These are phyloP conservation scores for Ustilago tritici DNA, from an alignment of 1,284 basidiomycete species.

Conservation along the genomic window DNA sequence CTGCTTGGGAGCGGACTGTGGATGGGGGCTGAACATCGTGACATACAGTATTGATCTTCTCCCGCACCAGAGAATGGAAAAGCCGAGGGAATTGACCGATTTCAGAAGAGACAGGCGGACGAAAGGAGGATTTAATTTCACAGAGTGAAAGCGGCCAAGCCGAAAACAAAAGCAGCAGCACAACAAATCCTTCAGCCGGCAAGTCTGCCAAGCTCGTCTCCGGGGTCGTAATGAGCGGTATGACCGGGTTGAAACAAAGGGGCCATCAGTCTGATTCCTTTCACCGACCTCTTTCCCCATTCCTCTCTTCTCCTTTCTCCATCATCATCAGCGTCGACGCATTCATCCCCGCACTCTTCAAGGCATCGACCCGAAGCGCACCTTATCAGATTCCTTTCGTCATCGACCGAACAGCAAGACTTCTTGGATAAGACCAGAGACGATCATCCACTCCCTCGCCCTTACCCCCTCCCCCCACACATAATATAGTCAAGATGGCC, in stretches of 20 bases:
- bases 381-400: not conserved
- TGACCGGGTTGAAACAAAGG: not conserved
- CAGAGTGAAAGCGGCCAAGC: constrained; percentile 7
- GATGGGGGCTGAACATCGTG: not conserved
- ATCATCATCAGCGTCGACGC: constrained; percentile 7
- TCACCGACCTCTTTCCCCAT: not conserved
- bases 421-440: not conserved
- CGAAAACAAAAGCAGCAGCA: constrained; percentile 2
- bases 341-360: not conserved
- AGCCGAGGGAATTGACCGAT: constrained; percentile 7
- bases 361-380: not conserved
- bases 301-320: not conserved
- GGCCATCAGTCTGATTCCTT: not conserved
- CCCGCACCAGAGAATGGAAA: not conserved
- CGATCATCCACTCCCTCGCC: not conserved
- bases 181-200: not conserved
- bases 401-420: not conserved
- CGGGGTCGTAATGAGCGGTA: constrained; percentile 5
- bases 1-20: not conserved
- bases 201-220: constrained; percentile 10
- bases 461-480: not conserved
- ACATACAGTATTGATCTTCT: not conserved
- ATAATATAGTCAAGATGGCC: constrained; percentile 48
- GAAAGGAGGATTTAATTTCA: not conserved
- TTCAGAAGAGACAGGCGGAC: not conserved